Base-by-base conservation (phyloP, 2,329 filamentous ascomycete species). In the Talaromyces sp. region DNA sequence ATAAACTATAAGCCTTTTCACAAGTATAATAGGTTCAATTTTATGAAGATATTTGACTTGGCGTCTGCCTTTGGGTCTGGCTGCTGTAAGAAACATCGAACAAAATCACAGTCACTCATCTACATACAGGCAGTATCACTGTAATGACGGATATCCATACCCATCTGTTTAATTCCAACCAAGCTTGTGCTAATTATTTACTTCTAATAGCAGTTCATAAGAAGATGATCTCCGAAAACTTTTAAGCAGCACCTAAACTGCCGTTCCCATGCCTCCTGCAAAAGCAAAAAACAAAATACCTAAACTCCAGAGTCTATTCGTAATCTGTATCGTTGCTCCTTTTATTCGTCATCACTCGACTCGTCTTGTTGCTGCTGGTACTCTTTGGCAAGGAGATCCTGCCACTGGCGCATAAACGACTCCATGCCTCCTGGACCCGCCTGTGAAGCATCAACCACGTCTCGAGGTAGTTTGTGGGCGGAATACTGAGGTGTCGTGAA, bases 391-490 rank as follows among this genome's bases (percentile, higher is more conserved):
- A 82, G 66, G 60, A 84, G 81, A 46, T 87, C 82, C 70, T 86
- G 86, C 90, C 90, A 93, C 70, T 88, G 84, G 65, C 83, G 82
- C 63, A 89, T 86, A 77, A 95, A 93, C 75, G 96, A 92, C 63
- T 88, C 83, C 78, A 98, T 82, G 0, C 89, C 89, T 3, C 89
- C 90, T 59, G 90, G 86, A 3, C 89, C 89, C 1, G 83, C 83
- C 21, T 81, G 76, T 31, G 82, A 84, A 2, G 85, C 86, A 69
- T 88, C 85, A 1, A 97, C 93, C 2, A 98, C 91, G 67, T 99
- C 95, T 73, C 88, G 92, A 0, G 95, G 95, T 67, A 99, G 78
- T 76, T 98, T 99, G 72, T 98, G 93, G 3, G 95, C 93, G 63
- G 92, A 96, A 74, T 96, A 98, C 69, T 93, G 90, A 1, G 91